Percentiles rank a stretch among this genome's conserved stretches.
Evolutionary conservation across 768 basidiomycete species (phyloP).

Genomic region (Mycena capillaripes): DNA sequence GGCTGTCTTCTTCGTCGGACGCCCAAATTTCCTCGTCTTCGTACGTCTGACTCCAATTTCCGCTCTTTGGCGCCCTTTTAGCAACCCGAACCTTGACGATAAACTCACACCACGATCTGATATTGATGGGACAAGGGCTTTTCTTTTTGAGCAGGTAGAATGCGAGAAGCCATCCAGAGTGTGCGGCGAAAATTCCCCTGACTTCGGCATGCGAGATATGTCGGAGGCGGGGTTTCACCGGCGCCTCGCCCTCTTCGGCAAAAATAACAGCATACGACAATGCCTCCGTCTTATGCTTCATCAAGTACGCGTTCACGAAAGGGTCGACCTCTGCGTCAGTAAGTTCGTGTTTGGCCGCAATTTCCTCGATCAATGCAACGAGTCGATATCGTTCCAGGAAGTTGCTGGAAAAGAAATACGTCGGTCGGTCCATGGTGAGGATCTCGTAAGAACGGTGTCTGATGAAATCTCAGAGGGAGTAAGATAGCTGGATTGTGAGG

Average conservation of each 20-base stretch:
- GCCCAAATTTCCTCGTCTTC: conserved; percentile 25
- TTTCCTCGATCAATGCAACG: conserved; percentile 59
- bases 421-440: conserved; percentile 59
- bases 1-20: conserved; percentile 19
- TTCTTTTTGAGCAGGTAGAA: conserved; percentile 52
- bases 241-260: conserved; percentile 45
- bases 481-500: not conserved
- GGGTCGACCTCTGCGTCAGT: conserved; percentile 62
- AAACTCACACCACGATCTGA: conserved; percentile 64
- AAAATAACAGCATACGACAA: conserved; percentile 45
- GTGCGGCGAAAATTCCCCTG: conserved; percentile 64
- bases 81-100: conserved; percentile 39
- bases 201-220: conserved; percentile 66
- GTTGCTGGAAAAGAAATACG: conserved; percentile 57
- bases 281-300: conserved; percentile 8
- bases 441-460: conserved; percentile 63
- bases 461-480: not conserved
- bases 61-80: not conserved
- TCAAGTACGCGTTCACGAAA: conserved; percentile 61
- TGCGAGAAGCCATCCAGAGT: conserved; percentile 71
- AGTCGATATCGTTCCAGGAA: conserved; percentile 69
- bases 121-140: conserved; percentile 52
- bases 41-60: conserved; percentile 41
- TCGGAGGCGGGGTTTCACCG: conserved; percentile 55
- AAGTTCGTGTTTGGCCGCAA: conserved; percentile 49